Conservation (phyloP, 2,329 filamentous ascomycete genomes). For the Diaporthe sp. region DNA sequence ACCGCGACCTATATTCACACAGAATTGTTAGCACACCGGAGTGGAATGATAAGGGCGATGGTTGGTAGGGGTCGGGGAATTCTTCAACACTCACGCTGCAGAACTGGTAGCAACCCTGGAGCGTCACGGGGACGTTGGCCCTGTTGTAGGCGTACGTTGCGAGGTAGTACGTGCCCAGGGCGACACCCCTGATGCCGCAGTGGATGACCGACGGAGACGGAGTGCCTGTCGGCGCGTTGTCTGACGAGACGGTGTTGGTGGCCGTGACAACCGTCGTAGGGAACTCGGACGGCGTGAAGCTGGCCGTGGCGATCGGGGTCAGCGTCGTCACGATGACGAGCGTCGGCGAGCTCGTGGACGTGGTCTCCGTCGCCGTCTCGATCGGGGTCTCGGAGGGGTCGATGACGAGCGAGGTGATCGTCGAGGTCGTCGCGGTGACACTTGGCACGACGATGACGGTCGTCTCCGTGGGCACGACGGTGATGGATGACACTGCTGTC, state of each 20-base stretch:
- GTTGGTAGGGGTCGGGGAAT: neutral
- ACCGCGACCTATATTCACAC: slow-evolving; percentile 37
- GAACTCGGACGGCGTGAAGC: slow-evolving; percentile 42
- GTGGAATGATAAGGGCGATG: neutral
- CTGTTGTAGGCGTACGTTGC: slow-evolving; percentile 54
- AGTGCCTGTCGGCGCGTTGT: slow-evolving; percentile 47
- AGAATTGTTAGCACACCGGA: neutral
- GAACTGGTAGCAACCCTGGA: slow-evolving; percentile 57
- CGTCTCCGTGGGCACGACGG: neutral
- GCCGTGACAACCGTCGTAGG: slow-evolving; percentile 41
- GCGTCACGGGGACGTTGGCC: slow-evolving; percentile 49
- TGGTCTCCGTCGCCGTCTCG: slow-evolving; percentile 39
- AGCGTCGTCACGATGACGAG: slow-evolving; percentile 52
- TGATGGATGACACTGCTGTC: neutral
- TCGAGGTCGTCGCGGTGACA: neutral
- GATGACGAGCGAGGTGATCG: slow-evolving; percentile 44
- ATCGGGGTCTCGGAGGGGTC: slow-evolving; percentile 50
- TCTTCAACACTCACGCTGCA: slow-evolving; percentile 49
- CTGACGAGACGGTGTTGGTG: slow-evolving; percentile 50
- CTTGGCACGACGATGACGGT: neutral
- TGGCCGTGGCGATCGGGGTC: slow-evolving; percentile 47
- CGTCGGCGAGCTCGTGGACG: neutral
- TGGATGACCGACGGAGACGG: slow-evolving; percentile 48
- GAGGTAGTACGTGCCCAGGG: slow-evolving; percentile 53
- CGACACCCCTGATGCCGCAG: slow-evolving; percentile 55